Evolutionary conservation across 2,329 filamentous ascomycete species (phyloP), one percentile per base, ranked within the genome.

Genomic region (Fusarium stilboides): DNA sequence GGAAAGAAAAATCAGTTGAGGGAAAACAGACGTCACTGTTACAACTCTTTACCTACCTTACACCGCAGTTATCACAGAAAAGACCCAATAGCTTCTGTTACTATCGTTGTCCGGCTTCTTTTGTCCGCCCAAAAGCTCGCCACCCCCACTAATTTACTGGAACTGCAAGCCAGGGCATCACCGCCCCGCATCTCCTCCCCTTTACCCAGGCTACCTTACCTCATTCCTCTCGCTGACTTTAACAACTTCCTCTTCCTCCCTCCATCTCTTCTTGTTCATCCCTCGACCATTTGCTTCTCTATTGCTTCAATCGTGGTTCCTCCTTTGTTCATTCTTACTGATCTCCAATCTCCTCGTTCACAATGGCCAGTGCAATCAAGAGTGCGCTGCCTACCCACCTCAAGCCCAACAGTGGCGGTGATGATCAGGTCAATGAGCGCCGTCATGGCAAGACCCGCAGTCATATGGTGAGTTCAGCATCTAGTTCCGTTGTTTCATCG

Each of bases 401-500:
- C 76, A 95, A 94, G 87, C 87, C 90, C 67, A 76, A 75, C 73
- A 85, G 81, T 59, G 80, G 75, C 51, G 81, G 80, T 36, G 82
- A 82, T 59, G 77, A 78, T 62, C 83, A 86, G 50, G 83, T 83
- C 70, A 86, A 89, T 71, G 83, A 86, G 74, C 85, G 86, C 68
- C 89, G 90, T 79, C 92, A 94, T 81, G 92, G 92, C 83, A 94
- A 94, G 88, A 92, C 91, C 74, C 91, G 92, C 81, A 94, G 91
- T 65, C 92, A 94, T 82, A 92, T 94, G 89, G 92, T 92, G 83
- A 89, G 92, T 90, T 19, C 3, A 47, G 8, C 17, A 37, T 24
- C 20, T 28, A 8, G 9, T 31, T 28, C 31, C 39, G 26, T 36
- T 33, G 15, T 31, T 26, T 14, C n/a, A 20, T 54, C 31, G 33